phyloP scores from a whole-genome alignment of 2,329 filamentous ascomycete genomes.

The Phyllosticta paracitricarpa region DNA sequence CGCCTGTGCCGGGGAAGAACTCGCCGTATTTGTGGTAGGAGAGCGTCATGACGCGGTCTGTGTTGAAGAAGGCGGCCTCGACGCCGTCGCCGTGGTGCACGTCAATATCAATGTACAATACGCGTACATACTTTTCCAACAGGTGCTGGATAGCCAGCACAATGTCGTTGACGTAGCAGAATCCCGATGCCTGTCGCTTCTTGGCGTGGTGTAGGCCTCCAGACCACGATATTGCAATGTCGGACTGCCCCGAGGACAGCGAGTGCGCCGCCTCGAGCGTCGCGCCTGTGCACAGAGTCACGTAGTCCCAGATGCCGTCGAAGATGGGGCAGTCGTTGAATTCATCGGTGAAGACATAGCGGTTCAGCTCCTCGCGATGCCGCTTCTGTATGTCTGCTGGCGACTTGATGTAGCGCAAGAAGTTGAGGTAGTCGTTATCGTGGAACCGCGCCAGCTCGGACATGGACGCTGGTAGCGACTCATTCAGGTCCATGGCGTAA shows the following conservation, averaged over 20 bases:
- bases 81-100: slow-evolving; percentile 88
- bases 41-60: slow-evolving; percentile 81
- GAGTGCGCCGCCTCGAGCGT: slow-evolving; percentile 87
- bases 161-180: slow-evolving; percentile 99
- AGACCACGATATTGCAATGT: slow-evolving; percentile 97
- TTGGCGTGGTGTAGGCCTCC: slow-evolving; percentile 95
- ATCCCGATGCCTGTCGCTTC: slow-evolving; percentile 84
- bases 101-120: slow-evolving; percentile 91
- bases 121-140: slow-evolving; percentile 68
- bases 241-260: slow-evolving; percentile 73
- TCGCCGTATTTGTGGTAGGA: slow-evolving; percentile 97
- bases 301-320: slow-evolving; percentile 90
- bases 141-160: slow-evolving; percentile 87
- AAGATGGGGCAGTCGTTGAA: slow-evolving; percentile 85
- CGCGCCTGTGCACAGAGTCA: slow-evolving; percentile 82
- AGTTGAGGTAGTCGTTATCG: slow-evolving; percentile 80
- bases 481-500: slow-evolving; percentile 91
- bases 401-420: slow-evolving; percentile 50
- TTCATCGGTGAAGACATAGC: slow-evolving; percentile 70
- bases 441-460: slow-evolving; percentile 86
- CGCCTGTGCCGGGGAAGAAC: slow-evolving; percentile 91
- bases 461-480: slow-evolving; percentile 71
- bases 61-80: slow-evolving; percentile 83
- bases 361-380: slow-evolving; percentile 36
- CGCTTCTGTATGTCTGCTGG: slow-evolving; percentile 12